These are phyloP conservation scores for Diaporthe australafricana DNA, from an alignment of 2,329 filamentous ascomycete species.

Conservation along the genomic window DNA sequence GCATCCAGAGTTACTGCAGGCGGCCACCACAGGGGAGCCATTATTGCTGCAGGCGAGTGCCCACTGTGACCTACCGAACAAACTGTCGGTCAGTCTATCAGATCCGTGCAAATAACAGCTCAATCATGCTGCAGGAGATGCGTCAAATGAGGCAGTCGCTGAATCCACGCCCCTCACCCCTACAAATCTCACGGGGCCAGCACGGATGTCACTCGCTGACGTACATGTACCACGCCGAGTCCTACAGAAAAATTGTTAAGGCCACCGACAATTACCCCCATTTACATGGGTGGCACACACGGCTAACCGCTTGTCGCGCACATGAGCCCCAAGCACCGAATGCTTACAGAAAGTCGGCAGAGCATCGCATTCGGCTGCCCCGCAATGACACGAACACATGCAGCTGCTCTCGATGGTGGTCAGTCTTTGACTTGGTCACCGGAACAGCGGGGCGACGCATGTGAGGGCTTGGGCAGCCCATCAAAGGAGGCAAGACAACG, in stretches of 20 bases:
- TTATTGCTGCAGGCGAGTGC: constrained; percentile 13
- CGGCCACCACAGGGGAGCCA: neutral
- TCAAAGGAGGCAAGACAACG: neutral
- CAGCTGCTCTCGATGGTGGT: neutral
- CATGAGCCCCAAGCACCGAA: neutral
- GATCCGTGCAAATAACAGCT: constrained; percentile 7
- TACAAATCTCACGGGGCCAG: constrained; percentile 5
- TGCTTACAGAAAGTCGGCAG: constrained; percentile 12
- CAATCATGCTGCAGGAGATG: constrained; percentile 21
- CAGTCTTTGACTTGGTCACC: neutral
- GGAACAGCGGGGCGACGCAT: constrained; percentile 4
- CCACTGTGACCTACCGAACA: neutral
- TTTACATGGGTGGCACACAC: neutral
- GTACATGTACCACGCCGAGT: constrained; percentile 12
- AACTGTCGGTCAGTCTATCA: constrained; percentile 31
- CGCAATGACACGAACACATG: constrained; percentile 16
- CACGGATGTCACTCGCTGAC: constrained; percentile 23
- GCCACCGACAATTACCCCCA: constrained; percentile 31
- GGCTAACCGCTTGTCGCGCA: constrained; percentile 7
- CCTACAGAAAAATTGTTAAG: constrained; percentile 30
- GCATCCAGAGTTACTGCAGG: neutral
- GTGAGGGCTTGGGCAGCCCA: neutral
- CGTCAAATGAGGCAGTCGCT: constrained; percentile 11
- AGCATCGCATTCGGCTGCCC: neutral
- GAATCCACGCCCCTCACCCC: constrained; percentile 9